phyloP scores from a whole-genome alignment of 2,329 filamentous ascomycete genomes.

The Sordariomycetes sp. region DNA sequence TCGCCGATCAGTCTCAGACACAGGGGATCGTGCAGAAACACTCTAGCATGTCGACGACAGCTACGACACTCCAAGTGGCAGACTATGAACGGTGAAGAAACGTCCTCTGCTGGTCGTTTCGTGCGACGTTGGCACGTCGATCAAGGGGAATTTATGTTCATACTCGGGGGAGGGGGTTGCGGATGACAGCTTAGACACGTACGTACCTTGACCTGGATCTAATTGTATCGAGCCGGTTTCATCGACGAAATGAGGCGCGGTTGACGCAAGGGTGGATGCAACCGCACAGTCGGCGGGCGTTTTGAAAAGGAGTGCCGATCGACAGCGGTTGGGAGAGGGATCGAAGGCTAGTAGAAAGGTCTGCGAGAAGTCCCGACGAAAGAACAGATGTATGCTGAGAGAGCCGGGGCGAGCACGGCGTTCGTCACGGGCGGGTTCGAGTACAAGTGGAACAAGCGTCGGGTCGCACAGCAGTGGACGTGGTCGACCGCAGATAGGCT shows the following conservation, averaged over 20 bases:
- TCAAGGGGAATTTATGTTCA: neutral
- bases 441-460: neutral
- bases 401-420: neutral
- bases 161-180: neutral
- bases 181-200: neutral
- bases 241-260: conserved; percentile 1
- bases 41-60: neutral
- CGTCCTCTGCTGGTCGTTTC: neutral
- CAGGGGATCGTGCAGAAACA: neutral
- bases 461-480: neutral
- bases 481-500: neutral
- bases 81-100: neutral
- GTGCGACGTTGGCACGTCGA: neutral
- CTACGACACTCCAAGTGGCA: neutral
- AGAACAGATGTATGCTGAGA: neutral
- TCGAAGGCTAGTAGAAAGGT: neutral
- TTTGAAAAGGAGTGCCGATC: neutral
- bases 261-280: neutral
- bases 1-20: neutral
- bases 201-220: conserved; percentile 2
- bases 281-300: neutral
- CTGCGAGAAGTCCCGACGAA: neutral
- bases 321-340: neutral
- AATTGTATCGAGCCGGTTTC: neutral
- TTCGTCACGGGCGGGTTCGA: neutral